These are phyloP conservation scores for Ogataea nitratoaversa DNA, from an alignment of 805 yeast species.

Conservation along the genomic window DNA sequence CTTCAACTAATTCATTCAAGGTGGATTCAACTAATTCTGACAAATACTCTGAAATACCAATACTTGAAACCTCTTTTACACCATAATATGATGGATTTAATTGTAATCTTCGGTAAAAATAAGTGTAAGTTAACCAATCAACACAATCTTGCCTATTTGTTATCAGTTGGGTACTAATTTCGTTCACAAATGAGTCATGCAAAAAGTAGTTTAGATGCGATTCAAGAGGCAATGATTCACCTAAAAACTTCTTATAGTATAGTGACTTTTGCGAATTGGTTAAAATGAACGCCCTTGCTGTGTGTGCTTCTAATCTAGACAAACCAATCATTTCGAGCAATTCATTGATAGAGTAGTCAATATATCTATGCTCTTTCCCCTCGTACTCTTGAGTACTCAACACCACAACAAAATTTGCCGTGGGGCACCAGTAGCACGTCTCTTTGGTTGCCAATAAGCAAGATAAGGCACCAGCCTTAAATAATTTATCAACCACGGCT, in stretches of 20 bases:
- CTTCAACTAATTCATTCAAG: constrained; percentile 55
- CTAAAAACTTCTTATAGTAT: constrained; percentile 68
- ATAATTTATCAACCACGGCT: constrained; percentile 49
- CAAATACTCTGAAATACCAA: constrained; percentile 73
- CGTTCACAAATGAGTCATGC: constrained; percentile 68
- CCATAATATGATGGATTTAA: constrained; percentile 89
- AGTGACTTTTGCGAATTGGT: constrained; percentile 52
- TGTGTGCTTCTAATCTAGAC: constrained; percentile 26
- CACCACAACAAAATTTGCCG: constrained; percentile 53
- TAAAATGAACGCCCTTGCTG: constrained; percentile 47
- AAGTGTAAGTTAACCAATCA: constrained; percentile 85
- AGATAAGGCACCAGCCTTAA: constrained; percentile 44
- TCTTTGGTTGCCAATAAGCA: constrained; percentile 62
- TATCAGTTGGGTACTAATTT: constrained; percentile 63
- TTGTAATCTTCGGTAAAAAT: constrained; percentile 74
- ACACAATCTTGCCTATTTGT: constrained; percentile 76
- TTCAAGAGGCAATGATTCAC: constrained; percentile 78
- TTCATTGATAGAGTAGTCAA: constrained; percentile 64
- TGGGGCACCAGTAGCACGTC: constrained; percentile 45
- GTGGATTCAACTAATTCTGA: constrained; percentile 79
- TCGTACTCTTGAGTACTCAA: constrained; percentile 70
- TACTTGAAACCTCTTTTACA: constrained; percentile 54
- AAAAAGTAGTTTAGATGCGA: constrained; percentile 58
- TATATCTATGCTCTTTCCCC: constrained; percentile 65
- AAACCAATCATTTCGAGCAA: constrained; percentile 62